Conservation (phyloP, 2,329 filamentous ascomycete genomes). For the Botrytis aclada region DNA sequence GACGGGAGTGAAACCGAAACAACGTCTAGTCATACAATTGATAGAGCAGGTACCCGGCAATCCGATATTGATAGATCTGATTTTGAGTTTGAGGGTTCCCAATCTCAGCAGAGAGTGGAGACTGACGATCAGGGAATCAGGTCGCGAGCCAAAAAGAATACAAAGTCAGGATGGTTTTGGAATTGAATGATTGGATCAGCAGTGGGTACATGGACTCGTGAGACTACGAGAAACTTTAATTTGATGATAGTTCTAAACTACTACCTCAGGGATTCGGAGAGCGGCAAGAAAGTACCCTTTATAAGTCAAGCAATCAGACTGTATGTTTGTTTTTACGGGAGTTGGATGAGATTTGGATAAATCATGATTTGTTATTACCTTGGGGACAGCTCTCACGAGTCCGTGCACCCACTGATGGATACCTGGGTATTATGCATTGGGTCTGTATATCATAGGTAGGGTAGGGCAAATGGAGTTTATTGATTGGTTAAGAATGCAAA, state of each 20-base stretch:
- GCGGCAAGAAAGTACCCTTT: background rate
- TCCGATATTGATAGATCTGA: background rate
- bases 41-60: background rate
- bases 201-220: background rate
- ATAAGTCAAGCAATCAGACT: background rate
- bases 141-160: slow-evolving; percentile 1
- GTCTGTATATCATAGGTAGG: slow-evolving; percentile 11
- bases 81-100: background rate
- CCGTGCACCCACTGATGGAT: background rate
- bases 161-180: slow-evolving; percentile 25
- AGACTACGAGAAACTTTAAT: background rate
- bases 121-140: background rate
- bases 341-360: background rate
- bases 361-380: background rate
- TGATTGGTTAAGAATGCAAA: slow-evolving; percentile 15
- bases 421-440: background rate
- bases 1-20: slow-evolving; percentile 24
- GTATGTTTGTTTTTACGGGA: background rate
- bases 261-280: background rate
- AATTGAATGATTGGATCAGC: slow-evolving; percentile 17
- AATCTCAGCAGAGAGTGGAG: background rate
- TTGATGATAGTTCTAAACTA: background rate
- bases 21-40: slow-evolving; percentile 10
- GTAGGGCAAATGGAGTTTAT: background rate
- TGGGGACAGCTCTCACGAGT: background rate